Conservation (phyloP, 1,284 basidiomycete genomes). For the Apiotrichum gamsii region DNA sequence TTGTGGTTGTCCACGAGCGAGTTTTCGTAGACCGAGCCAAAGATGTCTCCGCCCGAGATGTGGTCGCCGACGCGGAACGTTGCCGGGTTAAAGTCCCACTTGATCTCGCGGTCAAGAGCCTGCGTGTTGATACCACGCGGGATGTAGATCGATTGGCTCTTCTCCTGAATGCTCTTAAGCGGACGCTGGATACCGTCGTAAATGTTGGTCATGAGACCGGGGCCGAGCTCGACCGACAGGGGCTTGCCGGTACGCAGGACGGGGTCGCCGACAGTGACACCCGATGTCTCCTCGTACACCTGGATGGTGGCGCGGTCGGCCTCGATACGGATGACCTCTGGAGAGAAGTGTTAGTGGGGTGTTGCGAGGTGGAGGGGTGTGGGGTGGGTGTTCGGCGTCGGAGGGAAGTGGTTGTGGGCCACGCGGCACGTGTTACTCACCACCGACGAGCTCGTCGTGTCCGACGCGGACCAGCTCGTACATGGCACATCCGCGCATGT, state of each 20-base stretch:
- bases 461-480: constrained; percentile 92
- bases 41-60: constrained; percentile 93
- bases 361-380: not conserved
- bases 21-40: constrained; percentile 93
- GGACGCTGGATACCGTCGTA: constrained; percentile 97
- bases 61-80: constrained; percentile 89
- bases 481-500: constrained; percentile 94
- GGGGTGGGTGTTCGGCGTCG: too few species aligned
- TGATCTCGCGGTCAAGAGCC: constrained; percentile 76
- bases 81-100: constrained; percentile 95
- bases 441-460: constrained; percentile 93
- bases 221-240: constrained; percentile 92
- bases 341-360: too few species aligned
- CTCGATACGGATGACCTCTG: constrained; percentile 96
- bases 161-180: constrained; percentile 83
- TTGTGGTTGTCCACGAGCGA: constrained; percentile 94
- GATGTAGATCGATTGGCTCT: constrained; percentile 97
- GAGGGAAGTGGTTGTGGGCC: too few species aligned
- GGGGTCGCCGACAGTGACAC: constrained; percentile 95
- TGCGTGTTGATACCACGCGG: constrained; percentile 97
- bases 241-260: constrained; percentile 96
- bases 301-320: constrained; percentile 96
- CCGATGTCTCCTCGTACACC: constrained; percentile 99
- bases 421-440: constrained; percentile 50
- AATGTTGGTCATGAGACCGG: constrained; percentile 97